Conservation (phyloP, 1,139 yeast species). For the Geotrichum citri-aurantii region DNA sequence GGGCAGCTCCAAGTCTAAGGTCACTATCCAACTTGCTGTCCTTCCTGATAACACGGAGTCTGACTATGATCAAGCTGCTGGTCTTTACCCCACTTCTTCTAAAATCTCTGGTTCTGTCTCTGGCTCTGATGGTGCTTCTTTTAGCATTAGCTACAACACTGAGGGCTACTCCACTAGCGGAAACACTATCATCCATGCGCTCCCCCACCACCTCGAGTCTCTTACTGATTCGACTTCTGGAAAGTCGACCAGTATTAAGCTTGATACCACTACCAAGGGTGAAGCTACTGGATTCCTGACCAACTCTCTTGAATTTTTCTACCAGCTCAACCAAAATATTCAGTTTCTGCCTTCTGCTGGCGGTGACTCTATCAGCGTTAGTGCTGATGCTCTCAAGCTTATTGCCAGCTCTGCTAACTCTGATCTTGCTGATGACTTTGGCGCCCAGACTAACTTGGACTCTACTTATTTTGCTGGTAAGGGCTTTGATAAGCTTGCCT, state of each 20-base stretch:
- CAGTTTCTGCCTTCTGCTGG: constrained; percentile 49
- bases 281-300: constrained; percentile 53
- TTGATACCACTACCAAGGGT: constrained; percentile 64
- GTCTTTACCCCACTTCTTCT: constrained; percentile 47
- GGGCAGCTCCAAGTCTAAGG: constrained; percentile 42
- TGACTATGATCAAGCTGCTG: constrained; percentile 51
- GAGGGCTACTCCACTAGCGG: constrained; percentile 51
- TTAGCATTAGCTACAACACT: constrained; percentile 45
- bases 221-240: constrained; percentile 52
- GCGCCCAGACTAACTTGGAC: constrained; percentile 44
- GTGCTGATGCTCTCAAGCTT: constrained; percentile 43
- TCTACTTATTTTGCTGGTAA: constrained; percentile 67
- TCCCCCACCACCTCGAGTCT: constrained; percentile 65
- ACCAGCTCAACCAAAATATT: constrained; percentile 52
- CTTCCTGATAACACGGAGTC: constrained; percentile 38
- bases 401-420: constrained; percentile 52
- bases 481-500: constrained; percentile 66
- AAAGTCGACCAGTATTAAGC: constrained; percentile 54
- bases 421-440: constrained; percentile 56
- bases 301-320: constrained; percentile 45
- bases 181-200: constrained; percentile 54
- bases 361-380: constrained; percentile 15
- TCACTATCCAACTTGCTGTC: constrained; percentile 53
- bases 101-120: constrained; percentile 20
- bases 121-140: constrained; percentile 35